A percentile compares a stretch with the other conserved stretches of the same genome.
Evolutionary conservation across 805 yeast genomes (phyloP).

Genomic region (Myxozyma lipomycoides): DNA sequence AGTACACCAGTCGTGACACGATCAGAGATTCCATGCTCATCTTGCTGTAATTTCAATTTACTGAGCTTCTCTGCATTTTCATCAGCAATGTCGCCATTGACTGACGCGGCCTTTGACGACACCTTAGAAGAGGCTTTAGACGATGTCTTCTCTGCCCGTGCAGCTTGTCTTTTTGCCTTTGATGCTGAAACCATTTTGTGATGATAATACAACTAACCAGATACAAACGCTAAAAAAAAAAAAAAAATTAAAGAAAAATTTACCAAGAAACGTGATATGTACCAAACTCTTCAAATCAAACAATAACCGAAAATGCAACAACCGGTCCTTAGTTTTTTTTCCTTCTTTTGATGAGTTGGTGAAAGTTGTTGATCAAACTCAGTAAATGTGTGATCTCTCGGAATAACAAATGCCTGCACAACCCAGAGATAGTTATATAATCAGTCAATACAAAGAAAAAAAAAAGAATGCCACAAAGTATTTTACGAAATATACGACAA

Average conservation of each 20-base stretch:
- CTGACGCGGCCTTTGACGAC: conserved; percentile 32
- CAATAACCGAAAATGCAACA: no score
- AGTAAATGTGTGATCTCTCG: background rate
- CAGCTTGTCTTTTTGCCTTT: conserved; percentile 97
- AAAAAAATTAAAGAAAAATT: no score
- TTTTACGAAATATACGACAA: background rate
- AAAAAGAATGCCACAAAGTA: no score
- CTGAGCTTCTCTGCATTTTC: conserved; percentile 60
- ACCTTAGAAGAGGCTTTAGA: conserved; percentile 36
- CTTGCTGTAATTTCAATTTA: conserved; percentile 87
- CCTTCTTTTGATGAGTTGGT: background rate
- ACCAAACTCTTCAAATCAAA: no score
- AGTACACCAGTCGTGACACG: conserved; percentile 98
- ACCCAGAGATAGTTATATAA: background rate
- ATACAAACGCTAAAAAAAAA: no score
- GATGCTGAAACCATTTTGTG: conserved; percentile 62
- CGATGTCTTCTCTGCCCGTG: conserved; percentile 76
- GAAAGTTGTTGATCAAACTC: background rate
- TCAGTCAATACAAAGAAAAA: background rate
- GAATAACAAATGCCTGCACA: background rate
- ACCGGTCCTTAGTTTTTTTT: background rate
- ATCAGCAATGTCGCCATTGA: conserved; percentile 32
- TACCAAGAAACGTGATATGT: no score
- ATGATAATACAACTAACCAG: no score
- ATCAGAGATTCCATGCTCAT: conserved; percentile 89